phyloP scores from a whole-genome alignment of 176 grass and related monocot genomes.

The Elymus sibiricus region DNA sequence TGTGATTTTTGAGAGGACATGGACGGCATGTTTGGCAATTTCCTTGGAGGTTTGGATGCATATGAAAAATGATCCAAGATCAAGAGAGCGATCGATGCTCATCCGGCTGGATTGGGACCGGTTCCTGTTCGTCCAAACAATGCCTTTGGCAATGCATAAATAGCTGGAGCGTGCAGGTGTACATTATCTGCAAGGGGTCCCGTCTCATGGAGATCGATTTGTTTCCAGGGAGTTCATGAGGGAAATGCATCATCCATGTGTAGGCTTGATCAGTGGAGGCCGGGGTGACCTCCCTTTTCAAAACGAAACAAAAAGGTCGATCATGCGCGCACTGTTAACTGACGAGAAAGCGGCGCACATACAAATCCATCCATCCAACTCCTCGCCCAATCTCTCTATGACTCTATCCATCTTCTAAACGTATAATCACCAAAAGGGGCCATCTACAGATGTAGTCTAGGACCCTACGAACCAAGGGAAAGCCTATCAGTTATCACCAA shows the following conservation, averaged over 20 bases:
- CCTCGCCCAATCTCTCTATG: not conserved
- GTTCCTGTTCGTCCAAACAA: not conserved
- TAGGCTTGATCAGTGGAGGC: not conserved
- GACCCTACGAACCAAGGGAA: not conserved
- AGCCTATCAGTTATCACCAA: not conserved
- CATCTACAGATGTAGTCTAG: not conserved
- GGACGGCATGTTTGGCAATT: not conserved
- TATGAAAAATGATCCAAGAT: not conserved
- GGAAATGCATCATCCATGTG: not conserved
- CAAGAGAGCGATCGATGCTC: not conserved
- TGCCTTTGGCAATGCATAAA: not conserved
- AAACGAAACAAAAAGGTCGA: not conserved
- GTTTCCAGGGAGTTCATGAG: too few relatives aligned
- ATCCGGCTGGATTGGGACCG: not conserved
- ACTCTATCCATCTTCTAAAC: slow-evolving; percentile 14
- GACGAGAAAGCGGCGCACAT: not conserved
- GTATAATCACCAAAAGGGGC: slow-evolving; percentile 2
- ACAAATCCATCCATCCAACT: slow-evolving; percentile 8
- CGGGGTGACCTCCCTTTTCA: too few relatives aligned
- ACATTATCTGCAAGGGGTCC: too few relatives aligned
- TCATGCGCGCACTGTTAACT: slow-evolving; percentile 6
- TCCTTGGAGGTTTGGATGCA: not conserved
- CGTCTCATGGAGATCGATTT: too few relatives aligned
- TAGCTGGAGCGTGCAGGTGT: too few relatives aligned
- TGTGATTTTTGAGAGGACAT: not conserved